Percentiles rank a stretch among this genome's conserved stretches.
These are phyloP conservation scores for Grosmannia serpens DNA, from an alignment of 2,329 filamentous ascomycete species.

Conservation along the genomic window DNA sequence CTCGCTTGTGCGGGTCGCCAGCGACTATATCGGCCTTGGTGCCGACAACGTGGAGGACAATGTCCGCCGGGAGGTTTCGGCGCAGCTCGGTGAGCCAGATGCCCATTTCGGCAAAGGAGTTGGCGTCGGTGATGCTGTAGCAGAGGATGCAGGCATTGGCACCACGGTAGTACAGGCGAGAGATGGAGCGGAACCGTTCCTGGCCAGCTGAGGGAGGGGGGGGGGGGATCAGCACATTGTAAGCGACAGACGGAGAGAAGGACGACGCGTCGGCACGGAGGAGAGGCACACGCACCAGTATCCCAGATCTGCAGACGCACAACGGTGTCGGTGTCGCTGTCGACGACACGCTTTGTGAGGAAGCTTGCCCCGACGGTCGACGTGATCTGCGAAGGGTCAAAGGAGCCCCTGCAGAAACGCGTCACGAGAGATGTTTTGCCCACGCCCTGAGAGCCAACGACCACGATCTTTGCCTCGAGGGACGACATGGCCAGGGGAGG, in stretches of 20 bases:
- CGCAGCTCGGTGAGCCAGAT: constrained; percentile 80
- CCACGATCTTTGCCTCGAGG: constrained; percentile 71
- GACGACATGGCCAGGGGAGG: constrained; percentile 33
- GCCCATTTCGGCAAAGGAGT: constrained; percentile 85
- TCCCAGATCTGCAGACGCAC: constrained; percentile 96
- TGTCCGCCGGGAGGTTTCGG: constrained; percentile 62
- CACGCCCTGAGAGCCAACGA: constrained; percentile 68
- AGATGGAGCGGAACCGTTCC: constrained; percentile 90
- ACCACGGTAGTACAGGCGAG: constrained; percentile 89
- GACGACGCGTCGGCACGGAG: not conserved
- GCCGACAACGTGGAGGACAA: constrained; percentile 88
- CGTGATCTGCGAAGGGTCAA: constrained; percentile 50
- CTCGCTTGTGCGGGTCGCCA: constrained; percentile 62
- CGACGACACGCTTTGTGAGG: constrained; percentile 67
- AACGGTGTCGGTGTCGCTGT: constrained; percentile 73
- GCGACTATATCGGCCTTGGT: constrained; percentile 89
- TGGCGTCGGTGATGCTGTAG: constrained; percentile 82
- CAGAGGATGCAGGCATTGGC: constrained; percentile 89
- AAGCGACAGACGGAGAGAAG: not conserved
- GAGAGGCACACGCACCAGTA: constrained; percentile 43
- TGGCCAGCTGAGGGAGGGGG: constrained; percentile 55
- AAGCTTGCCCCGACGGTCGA: constrained; percentile 75
- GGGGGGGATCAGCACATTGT: not conserved
- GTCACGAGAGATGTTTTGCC: constrained; percentile 71
- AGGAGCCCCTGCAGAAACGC: constrained; percentile 63